Evolutionary conservation across 805 yeast genomes (phyloP), one percentile per base, ranked within the genome.

Genomic region (Starmerella floris): DNA sequence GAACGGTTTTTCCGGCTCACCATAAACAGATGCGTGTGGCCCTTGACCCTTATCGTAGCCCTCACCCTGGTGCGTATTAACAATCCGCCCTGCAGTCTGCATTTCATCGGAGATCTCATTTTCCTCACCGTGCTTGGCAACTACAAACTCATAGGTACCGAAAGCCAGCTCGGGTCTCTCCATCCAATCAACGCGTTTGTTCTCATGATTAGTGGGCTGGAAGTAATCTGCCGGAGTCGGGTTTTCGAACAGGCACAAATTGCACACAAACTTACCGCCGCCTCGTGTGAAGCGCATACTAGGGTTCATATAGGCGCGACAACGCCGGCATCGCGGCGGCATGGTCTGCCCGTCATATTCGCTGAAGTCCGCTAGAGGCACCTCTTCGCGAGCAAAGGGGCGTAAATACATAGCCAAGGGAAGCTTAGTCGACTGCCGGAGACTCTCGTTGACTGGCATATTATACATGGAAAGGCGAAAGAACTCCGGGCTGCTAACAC

Each of bases 291-390:
- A 77, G 47, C 72, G 77, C 76, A 82, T 79, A 17, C 77, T 73
- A 3, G 96, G 93, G 58, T 88, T 91, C 48, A 85, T 69, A 60
- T 85, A 91, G 1, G 95, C 74, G 43, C 95, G 74, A 63, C 99
- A 91, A 48, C 97, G 77, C 51, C 75, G 73, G 62, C 99, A 91
- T 52, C 99, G 73, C 27, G 93, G 78, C 0, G 95, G 94, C 33
- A 39, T 30, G 16, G 43, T 44, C 9, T 38, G 37, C 30, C 41
- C 43, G 1, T 84, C 83, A 15, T 68, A 35, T 13, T 10, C 23
- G 2, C 44, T 25, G 64, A 73, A 72, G 56, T 83, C 87, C 4
- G 79, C 77, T 4, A 70, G 68, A 0, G 94, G 93, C 2, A 85
- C 72, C 0, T 62, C 62, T 2, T 72, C 74, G 15, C 76, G 76